Evolutionary conservation across 768 basidiomycete species (phyloP), one percentile per base, ranked within the genome.

Genomic region (Saitozyma sp.): DNA sequence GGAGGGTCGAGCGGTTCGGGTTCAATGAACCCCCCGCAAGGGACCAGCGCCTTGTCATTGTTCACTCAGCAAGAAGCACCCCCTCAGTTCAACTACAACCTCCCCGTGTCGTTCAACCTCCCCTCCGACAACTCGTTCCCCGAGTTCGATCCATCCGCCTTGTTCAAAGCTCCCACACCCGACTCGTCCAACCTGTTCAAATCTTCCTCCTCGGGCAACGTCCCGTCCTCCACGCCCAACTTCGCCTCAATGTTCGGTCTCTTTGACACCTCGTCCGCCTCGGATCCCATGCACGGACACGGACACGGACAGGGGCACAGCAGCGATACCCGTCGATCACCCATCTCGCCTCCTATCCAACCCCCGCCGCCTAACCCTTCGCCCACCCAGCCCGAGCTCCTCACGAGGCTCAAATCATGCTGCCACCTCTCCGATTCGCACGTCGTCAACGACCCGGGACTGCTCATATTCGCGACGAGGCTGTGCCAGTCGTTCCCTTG

Each of bases 371-470:
- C 48, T 50, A 13, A 38, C 11, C 20, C 58, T 16, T 39, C 58
- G 49, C 45, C 66, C 50, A 39, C 59, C 10, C 73, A 76, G 52
- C 70, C 75, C 1, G 77, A 78, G 53, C 66, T 79, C 29, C 68
- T 79, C 10, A 71, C 73, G 8, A 68, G 78, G 6, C 59, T 79
- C 16, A 76, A 77, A 59, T 58, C 65, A 55, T 79, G 78, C 58
- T 79, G 78, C 54, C 78, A 76, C 57, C 60, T 79, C 8, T 70
- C 69, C 39, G 78, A 79, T 54, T 68, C 70, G 8, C 74, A 75
- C 69, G 76, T 76, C 19, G 71, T 76, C 43, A 73, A 73, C 55
- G 78, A 79, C 56, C 76, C 78, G 8, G 76, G 78, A 9, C 59
- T 79, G 11, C 63, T 79, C 45, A 70, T 76, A 20, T 79, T 76